Conservation (phyloP, 257 asterid genomes). For the Plectranthus barbatus region DNA sequence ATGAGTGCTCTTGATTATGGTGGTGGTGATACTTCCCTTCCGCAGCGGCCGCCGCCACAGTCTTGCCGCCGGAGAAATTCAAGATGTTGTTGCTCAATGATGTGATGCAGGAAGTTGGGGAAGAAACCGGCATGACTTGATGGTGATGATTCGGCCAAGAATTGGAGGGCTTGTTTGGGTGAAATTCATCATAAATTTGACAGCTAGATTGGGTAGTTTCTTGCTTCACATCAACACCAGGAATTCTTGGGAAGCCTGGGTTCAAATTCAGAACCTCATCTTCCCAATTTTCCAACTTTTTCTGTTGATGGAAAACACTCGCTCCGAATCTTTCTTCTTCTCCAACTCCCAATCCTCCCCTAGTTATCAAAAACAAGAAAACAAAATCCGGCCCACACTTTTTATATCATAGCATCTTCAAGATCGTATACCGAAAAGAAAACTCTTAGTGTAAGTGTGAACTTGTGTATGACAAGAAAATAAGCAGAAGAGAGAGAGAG, state of each 20-base stretch:
- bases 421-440: too few relatives aligned
- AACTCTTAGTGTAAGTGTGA: neutral
- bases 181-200: slow-evolving; percentile 25
- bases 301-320: slow-evolving; percentile 44
- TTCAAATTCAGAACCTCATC: slow-evolving; percentile 40
- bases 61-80: slow-evolving; percentile 35
- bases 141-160: slow-evolving; percentile 22
- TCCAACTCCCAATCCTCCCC: slow-evolving; percentile 47
- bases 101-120: slow-evolving; percentile 62
- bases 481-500: slow-evolving; percentile 1
- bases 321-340: slow-evolving; percentile 57
- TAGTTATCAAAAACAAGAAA: neutral
- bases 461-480: neutral
- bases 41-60: neutral
- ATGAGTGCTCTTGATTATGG: slow-evolving; percentile 43
- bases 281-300: slow-evolving; percentile 66
- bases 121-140: slow-evolving; percentile 33
- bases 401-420: too few relatives aligned
- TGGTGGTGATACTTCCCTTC: slow-evolving; percentile 26
- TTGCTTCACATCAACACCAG: slow-evolving; percentile 54
- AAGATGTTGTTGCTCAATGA: slow-evolving; percentile 39
- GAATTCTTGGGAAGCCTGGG: slow-evolving; percentile 29
- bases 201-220: slow-evolving; percentile 25
- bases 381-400: too few relatives aligned
- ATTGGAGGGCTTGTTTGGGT: slow-evolving; percentile 13